Base-by-base conservation (phyloP, 352 stramenopile species). In the Nothophytophthora sp. region DNA sequence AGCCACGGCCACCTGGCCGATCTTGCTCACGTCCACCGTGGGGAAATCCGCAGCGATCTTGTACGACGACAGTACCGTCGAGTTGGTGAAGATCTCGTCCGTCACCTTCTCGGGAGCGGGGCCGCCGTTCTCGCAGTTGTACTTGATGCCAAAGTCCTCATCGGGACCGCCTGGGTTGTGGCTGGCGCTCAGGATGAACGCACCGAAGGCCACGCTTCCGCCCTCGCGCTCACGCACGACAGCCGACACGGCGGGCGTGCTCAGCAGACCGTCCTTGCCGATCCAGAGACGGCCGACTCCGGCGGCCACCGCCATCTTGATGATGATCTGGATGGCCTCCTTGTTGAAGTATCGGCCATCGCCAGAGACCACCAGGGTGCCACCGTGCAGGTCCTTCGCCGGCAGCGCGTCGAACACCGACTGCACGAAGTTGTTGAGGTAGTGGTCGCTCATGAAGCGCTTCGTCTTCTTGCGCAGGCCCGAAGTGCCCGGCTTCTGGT, bases 111-210 rank as follows among this genome's bases (percentile, higher is more conserved):
- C 97, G 6, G 93, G 91, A 16, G 97, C 97, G 4, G 97, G 97
- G 29, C 97, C 96, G 45, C 97, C 97, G 82, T 99, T 99, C 64
- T 97, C 90, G 44, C 70, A 96, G 78, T 99, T 99, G 86, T 99
- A 99, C 71, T 99, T 99, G 61, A 99, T 98, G 44, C 98, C 98
- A 67, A 99, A 99, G 77, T 99, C 97, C 69, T 98, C 96, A 51
- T 98, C 90, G 38, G 96, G 95, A 28, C 97, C 97, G 67, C 97
- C 97, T 29, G 97, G 97, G 82, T 99, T 99, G 85, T 99, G 97
- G 73, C 86, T 98, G 4, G 97, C 97, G 18, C 96, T 99, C 42
- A 99, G 61, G 41, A 99, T 98, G 62, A 99, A 98, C 11, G 88
- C 97, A 50, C 96, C 96, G 43, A 95, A 95, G 13, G 96, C 89